Evolutionary conservation across 495 filamentous ascomycete genomes (phyloP).

Genomic region (Penicillium paradoxum): DNA sequence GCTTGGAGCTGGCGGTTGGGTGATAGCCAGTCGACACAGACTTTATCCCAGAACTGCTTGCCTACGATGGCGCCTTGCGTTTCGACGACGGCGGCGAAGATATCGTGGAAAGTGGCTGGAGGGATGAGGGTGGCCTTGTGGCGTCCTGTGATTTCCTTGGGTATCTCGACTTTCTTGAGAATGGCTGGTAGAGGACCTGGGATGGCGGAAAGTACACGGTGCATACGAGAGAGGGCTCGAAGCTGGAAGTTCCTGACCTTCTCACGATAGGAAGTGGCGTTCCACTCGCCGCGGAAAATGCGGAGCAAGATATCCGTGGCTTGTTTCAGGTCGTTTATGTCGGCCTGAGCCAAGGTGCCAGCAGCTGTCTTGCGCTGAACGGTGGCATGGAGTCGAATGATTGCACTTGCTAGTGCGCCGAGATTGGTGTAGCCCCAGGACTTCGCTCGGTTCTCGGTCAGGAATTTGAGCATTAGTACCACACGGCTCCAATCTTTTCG

Average conservation of each 20-base stretch:
- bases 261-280: conserved; percentile 13
- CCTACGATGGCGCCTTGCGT: conserved; percentile 39
- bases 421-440: conserved; percentile 49
- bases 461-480: conserved; percentile 37
- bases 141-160: conserved; percentile 5
- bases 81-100: conserved; percentile 48
- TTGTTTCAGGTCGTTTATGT: conserved; percentile 6
- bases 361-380: conserved; percentile 9
- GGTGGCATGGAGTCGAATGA: conserved; percentile 34
- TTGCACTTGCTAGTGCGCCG: conserved; percentile 35
- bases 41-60: conserved; percentile 35
- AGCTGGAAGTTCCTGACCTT: conserved; percentile 24
- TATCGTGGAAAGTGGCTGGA: conserved; percentile 39
- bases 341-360: background rate
- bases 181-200: conserved; percentile 23
- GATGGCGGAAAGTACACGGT: conserved; percentile 24
- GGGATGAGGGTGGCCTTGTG: conserved; percentile 27
- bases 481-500: conserved; percentile 46
- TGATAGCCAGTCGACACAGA: conserved; percentile 33
- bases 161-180: conserved; percentile 18
- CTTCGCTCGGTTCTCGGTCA: conserved; percentile 34
- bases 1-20: conserved; percentile 20
- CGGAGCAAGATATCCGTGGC: conserved; percentile 34
- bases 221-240: conserved; percentile 23
- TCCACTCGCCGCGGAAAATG: conserved; percentile 30